These are phyloP conservation scores for Trypanosoma caninum DNA, from an alignment of 208 protist genomes.

Conservation along the genomic window DNA sequence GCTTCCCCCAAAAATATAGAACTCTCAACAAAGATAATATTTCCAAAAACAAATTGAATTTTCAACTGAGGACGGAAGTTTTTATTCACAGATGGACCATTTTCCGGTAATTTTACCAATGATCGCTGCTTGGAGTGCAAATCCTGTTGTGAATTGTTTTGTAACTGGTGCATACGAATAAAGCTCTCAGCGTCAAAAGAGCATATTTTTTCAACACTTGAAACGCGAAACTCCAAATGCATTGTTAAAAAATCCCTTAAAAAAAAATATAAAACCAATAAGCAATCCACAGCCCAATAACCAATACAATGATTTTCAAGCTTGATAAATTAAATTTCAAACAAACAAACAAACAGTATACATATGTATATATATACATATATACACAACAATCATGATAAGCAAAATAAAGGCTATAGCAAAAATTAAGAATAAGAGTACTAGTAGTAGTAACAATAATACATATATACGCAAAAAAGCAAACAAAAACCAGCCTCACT, in stretches of 20 bases:
- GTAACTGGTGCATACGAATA: conserved; percentile 70
- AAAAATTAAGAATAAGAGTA: no score
- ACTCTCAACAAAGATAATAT: conserved; percentile 63
- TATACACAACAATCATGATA: no score
- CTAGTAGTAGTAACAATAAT: no score
- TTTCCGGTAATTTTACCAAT: conserved; percentile 6
- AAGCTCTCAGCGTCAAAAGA: conserved; percentile 74
- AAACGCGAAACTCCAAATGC: conserved; percentile 77
- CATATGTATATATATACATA: no score
- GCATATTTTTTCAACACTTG: conserved; percentile 44
- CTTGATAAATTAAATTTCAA: no score
- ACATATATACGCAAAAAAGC: no score
- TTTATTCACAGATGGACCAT: not conserved
- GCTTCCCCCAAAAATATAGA: conserved; percentile 24
- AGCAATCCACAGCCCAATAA: no score
- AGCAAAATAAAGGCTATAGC: no score
- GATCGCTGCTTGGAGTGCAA: not conserved
- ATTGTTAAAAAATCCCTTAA: conserved; percentile 23
- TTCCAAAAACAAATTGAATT: conserved; percentile 74
- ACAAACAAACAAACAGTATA: no score
- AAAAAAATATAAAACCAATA: no score
- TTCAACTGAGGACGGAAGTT: conserved; percentile 35
- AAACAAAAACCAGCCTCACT: no score
- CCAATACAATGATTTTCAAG: no score
- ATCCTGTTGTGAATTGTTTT: conserved; percentile 7